phyloP scores from a whole-genome alignment of 139 green algal species.

The Coelastrella sp. region DNA sequence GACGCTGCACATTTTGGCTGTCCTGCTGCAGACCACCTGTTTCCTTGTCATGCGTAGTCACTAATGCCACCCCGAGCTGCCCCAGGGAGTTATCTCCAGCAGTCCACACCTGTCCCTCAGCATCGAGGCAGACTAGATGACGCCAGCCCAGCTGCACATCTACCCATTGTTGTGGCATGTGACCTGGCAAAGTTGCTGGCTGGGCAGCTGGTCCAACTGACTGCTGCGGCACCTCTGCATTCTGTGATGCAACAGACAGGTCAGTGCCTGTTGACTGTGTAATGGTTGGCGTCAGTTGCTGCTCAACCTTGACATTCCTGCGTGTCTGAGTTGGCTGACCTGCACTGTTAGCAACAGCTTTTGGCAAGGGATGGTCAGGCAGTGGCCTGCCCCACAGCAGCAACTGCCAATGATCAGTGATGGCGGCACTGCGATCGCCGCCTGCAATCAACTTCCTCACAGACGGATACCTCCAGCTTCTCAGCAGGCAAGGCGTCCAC shows the following conservation, averaged over 20 bases:
- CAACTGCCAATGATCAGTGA: background rate
- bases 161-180: background rate
- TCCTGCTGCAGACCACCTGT: too few relatives aligned
- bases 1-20: too few relatives aligned
- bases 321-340: too few relatives aligned
- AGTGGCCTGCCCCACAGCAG: slow-evolving; percentile 7
- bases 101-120: background rate
- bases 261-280: too few relatives aligned
- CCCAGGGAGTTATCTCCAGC: slow-evolving; percentile 1
- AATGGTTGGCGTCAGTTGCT: too few relatives aligned
- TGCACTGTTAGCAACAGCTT: too few relatives aligned
- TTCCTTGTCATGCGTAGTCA: too few relatives aligned
- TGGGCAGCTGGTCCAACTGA: background rate
- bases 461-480: background rate
- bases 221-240: background rate
- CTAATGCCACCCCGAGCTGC: background rate
- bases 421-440: background rate
- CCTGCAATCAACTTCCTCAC: background rate
- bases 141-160: background rate
- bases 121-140: background rate
- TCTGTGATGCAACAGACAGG: background rate
- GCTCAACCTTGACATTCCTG: too few relatives aligned
- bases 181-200: background rate
- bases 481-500: background rate
- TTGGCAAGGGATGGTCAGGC: background rate